A percentile compares a stretch with the other conserved stretches of the same genome.
Evolutionary conservation across 2,329 filamentous ascomycete genomes (phyloP).

Genomic region (Hymenotorrendiella dingleyae): DNA sequence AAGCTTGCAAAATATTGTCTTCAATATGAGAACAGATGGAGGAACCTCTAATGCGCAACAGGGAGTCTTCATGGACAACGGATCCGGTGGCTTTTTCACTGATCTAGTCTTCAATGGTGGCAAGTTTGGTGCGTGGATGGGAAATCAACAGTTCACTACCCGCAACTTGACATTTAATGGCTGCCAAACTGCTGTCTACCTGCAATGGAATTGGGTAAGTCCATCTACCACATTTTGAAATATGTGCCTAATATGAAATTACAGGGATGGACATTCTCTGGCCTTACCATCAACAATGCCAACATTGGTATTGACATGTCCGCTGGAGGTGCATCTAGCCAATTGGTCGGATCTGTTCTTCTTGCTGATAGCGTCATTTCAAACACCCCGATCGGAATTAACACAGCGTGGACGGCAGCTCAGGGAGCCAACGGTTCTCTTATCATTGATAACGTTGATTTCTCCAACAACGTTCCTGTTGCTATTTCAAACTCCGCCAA

Average conservation of each 20-base stretch:
- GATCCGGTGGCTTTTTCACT: conserved; percentile 76
- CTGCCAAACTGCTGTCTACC: conserved; percentile 76
- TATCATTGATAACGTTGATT: conserved; percentile 85
- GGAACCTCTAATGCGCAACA: conserved; percentile 55
- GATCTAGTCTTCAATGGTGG: conserved; percentile 82
- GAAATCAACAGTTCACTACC: conserved; percentile 82
- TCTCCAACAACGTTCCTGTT: conserved; percentile 56
- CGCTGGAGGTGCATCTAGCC: conserved; percentile 49
- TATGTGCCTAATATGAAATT: not conserved
- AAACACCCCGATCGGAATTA: conserved; percentile 70
- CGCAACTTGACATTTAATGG: conserved; percentile 77
- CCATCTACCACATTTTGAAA: not conserved
- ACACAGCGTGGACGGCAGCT: conserved; percentile 62
- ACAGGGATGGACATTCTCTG: conserved; percentile 68
- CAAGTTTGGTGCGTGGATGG: conserved; percentile 69
- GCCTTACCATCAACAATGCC: conserved; percentile 67
- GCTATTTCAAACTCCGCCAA: conserved; percentile 59
- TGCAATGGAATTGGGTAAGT: conserved; percentile 80
- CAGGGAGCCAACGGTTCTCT: conserved; percentile 71
- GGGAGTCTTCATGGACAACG: conserved; percentile 81
- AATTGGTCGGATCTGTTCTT: conserved; percentile 81
- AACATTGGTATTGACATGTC: conserved; percentile 76
- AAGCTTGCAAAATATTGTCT: conserved; percentile 72
- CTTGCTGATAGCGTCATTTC: conserved; percentile 74
- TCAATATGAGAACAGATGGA: conserved; percentile 68